phyloP scores from a whole-genome alignment of 2,329 filamentous ascomycete species.

The Botrytis cinerea region DNA sequence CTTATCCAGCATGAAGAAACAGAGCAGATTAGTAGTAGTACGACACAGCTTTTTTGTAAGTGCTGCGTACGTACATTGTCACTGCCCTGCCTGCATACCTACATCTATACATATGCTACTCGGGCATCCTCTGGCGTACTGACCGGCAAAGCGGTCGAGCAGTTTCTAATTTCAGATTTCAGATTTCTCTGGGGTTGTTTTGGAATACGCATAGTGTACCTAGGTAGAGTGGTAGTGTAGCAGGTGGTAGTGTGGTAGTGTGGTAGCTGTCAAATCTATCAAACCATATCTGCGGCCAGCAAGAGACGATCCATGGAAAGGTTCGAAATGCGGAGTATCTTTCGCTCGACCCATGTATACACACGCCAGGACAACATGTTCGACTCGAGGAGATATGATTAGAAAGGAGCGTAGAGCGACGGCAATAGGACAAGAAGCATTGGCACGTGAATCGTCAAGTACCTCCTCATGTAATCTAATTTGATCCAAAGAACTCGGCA shows the following conservation, averaged over 20 bases:
- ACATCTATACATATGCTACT: not conserved
- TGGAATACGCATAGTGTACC: not conserved
- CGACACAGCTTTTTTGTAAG: not conserved
- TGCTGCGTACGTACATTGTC: not conserved
- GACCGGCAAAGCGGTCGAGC: not conserved
- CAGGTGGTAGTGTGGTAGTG: not conserved
- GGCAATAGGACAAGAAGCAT: not conserved
- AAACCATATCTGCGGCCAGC: conserved; percentile 2
- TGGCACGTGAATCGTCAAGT: not conserved
- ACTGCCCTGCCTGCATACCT: not conserved
- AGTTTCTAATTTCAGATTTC: not conserved
- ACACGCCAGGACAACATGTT: not conserved
- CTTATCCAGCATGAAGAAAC: not conserved
- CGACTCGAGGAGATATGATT: not conserved
- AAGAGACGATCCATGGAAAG: not conserved
- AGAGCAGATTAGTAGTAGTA: not conserved
- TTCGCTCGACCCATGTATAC: not conserved
- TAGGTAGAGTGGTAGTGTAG: not conserved
- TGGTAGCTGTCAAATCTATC: not conserved
- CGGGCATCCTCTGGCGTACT: not conserved
- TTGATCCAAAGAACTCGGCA: not conserved
- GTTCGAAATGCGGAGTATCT: not conserved
- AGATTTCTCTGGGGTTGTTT: not conserved
- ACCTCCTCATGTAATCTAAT: not conserved
- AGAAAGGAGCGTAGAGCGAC: not conserved